Evolutionary conservation across 2,329 filamentous ascomycete genomes (phyloP).

Genomic region (Stylonectria norvegica): DNA sequence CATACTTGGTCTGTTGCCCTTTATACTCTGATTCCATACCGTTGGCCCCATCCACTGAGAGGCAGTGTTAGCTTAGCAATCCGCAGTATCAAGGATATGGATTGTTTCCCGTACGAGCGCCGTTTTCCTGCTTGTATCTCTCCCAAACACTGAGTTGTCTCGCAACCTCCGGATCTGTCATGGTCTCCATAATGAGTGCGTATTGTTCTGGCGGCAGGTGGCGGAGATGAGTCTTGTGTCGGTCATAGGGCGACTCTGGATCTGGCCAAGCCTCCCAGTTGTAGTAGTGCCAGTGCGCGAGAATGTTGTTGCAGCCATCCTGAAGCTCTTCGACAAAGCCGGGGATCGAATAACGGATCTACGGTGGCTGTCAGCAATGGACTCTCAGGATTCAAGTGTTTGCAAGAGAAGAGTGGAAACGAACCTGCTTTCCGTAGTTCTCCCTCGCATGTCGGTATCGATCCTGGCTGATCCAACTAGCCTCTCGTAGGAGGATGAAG

Average conservation of each 20-base stretch:
- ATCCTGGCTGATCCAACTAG: constrained; percentile 39
- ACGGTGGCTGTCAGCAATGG: background rate
- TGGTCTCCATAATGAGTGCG: constrained; percentile 31
- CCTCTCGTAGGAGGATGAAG: constrained; percentile 43
- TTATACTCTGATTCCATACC: constrained; percentile 13
- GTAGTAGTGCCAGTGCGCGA: constrained; percentile 51
- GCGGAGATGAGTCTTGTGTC: constrained; percentile 27
- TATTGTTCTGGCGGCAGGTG: constrained; percentile 32
- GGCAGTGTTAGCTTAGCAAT: too few relatives aligned
- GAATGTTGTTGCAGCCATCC: constrained; percentile 43
- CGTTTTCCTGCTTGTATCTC: constrained; percentile 22
- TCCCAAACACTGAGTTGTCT: constrained; percentile 27
- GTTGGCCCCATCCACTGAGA: too few relatives aligned
- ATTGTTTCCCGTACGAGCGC: constrained; percentile 11
- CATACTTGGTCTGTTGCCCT: constrained; percentile 24
- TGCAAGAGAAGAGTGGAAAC: too few relatives aligned
- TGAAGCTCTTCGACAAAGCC: constrained; percentile 44
- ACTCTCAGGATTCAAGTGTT: background rate
- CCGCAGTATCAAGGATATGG: too few relatives aligned
- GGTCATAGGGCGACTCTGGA: constrained; percentile 25
- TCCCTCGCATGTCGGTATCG: constrained; percentile 41
- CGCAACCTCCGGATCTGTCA: constrained; percentile 18
- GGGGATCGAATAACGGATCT: constrained; percentile 39
- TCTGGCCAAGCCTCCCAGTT: constrained; percentile 33
- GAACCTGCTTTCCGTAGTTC: constrained; percentile 30